Conservation (phyloP, 73 alveolate species). For the Tetrahymena borealis region DNA sequence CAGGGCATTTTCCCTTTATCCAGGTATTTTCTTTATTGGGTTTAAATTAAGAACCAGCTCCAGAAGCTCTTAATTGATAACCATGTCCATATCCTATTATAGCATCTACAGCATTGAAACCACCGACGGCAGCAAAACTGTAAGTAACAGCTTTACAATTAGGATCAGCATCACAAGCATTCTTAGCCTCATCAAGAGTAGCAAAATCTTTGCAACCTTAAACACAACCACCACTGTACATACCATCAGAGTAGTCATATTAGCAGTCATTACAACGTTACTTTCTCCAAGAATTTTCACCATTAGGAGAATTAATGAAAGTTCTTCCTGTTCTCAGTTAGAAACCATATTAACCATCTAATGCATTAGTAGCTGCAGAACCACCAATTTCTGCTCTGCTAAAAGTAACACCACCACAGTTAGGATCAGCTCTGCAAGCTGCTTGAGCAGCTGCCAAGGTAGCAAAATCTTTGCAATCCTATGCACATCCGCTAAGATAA, state of each 20-base stretch:
- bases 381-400: neutral
- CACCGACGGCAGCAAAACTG: neutral
- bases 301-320: neutral
- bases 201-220: neutral
- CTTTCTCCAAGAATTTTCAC: neutral
- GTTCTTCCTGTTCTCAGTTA: neutral
- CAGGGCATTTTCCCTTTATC: neutral
- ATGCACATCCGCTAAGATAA: neutral
- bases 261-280: neutral
- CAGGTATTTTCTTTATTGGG: neutral
- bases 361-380: neutral
- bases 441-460: neutral
- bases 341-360: neutral
- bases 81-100: neutral
- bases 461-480: neutral
- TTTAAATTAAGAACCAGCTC: neutral
- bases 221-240: neutral
- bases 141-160: neutral
- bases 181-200: neutral
- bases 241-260: neutral
- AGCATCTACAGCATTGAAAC: neutral
- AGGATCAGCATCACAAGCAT: neutral
- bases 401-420: neutral
- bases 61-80: neutral
- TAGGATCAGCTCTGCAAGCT: neutral